Conservation (phyloP, 495 filamentous ascomycete genomes). For the Apiosordaria backusii region DNA sequence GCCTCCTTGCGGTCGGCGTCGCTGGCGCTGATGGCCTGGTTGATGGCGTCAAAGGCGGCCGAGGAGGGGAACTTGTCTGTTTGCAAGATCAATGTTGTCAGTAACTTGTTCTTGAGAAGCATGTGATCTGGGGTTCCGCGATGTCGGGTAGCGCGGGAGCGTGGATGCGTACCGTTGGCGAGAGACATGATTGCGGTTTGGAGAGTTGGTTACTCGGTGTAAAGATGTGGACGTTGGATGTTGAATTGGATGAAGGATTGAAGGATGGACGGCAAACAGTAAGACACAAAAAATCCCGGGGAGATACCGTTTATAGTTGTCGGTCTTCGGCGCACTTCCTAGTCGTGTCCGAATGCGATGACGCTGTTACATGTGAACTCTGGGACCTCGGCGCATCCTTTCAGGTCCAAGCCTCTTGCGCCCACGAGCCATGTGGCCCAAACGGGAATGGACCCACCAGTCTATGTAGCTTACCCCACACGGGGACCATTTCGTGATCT, state of each 20-base stretch:
- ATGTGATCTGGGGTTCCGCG: not conserved
- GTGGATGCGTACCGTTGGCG: slow-evolving; percentile 61
- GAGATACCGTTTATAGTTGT: slow-evolving; percentile 10
- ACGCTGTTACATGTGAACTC: slow-evolving; percentile 31
- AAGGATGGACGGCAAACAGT: not conserved
- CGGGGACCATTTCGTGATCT: too few relatives aligned
- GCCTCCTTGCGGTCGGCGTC: slow-evolving; percentile 79
- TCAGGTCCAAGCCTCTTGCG: not conserved
- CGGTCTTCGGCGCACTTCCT: slow-evolving; percentile 9
- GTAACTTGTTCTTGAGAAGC: not conserved
- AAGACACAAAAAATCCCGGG: not conserved
- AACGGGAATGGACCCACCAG: slow-evolving; percentile 2
- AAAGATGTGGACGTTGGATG: not conserved
- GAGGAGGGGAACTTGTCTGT: slow-evolving; percentile 87
- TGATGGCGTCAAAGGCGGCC: slow-evolving; percentile 85
- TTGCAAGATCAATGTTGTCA: too few relatives aligned
- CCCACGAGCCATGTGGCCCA: slow-evolving; percentile 10
- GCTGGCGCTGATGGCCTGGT: slow-evolving; percentile 62
- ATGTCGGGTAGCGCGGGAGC: not conserved
- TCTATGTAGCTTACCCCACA: not conserved
- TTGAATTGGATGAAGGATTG: not conserved
- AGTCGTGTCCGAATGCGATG: slow-evolving; percentile 23
- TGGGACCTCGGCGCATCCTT: slow-evolving; percentile 34
- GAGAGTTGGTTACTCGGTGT: slow-evolving; percentile 10
- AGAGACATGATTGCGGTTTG: slow-evolving; percentile 64